Evolutionary conservation across 1,139 yeast genomes (phyloP), one percentile per base, ranked within the genome.

Genomic region (Kluyveromyces sp.): DNA sequence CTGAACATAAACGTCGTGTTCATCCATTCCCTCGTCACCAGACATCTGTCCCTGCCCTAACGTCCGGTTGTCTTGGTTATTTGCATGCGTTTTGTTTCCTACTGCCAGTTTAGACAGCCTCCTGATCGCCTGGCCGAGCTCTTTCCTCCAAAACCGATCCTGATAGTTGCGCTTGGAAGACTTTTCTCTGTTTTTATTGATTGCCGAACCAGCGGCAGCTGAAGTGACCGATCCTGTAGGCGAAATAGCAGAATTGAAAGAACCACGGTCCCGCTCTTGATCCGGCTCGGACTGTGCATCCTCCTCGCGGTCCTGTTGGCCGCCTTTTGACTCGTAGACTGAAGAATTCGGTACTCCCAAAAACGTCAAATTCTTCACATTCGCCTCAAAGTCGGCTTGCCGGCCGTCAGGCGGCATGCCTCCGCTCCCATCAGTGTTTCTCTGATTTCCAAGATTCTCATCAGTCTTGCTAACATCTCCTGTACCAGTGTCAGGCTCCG

Each of bases 221-320:
- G 26, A 6, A 22, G 26, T 6, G 9, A 22, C 26, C 26, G 9
- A 22, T 6, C 8, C 12, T 9, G 33, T 30, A 30, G 13, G 33
- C 16, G 16, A 12, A 30, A n/a, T 12, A 7, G 16, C 16, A 30
- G 33, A 12, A 15, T 30, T 30, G 13, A 6, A 12, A 7, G 13
- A 15, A 7, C 19, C 34, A 11, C 15, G 34, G 39, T 13, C 17
- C 33, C 39, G 35, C 19, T 76, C 75, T 59, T 83, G 75, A 33
- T 73, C 73, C 3, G 73, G 69, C 7, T 57, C 30, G 22, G 15
- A 63, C 3, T 53, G 55, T 3, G 49, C 49, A 3, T 43, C 47
- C 7, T 29, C 20, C 9, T 43, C 17, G n/a, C 26, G 33, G 2
- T 44, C 61, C 25, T 55, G 60, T 7, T 57, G 60, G 13, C 56